Percentiles rank a stretch among this genome's conserved stretches.
These are phyloP conservation scores for Stereocaulon alpinum DNA, from an alignment of 495 filamentous ascomycete genomes.

Conservation along the genomic window DNA sequence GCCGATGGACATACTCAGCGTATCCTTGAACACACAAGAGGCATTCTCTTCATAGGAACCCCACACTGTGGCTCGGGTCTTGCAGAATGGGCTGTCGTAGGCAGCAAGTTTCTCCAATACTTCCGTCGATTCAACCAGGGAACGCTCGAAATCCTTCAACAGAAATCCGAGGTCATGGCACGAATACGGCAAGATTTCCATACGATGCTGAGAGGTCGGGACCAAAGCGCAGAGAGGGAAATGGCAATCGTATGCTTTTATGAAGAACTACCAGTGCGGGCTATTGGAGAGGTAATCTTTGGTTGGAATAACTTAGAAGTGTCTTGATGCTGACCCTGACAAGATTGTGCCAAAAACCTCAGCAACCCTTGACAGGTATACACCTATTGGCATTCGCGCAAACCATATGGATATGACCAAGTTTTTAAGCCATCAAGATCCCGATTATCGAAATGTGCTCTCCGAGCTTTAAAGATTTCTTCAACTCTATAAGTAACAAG, in stretches of 20 bases:
- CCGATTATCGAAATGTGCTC: slow-evolving; percentile 20
- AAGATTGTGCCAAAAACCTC: slow-evolving; percentile 34
- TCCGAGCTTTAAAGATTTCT: slow-evolving; percentile 8
- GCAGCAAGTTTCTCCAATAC: slow-evolving; percentile 2
- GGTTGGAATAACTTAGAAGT: neutral
- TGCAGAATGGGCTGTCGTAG: slow-evolving; percentile 4
- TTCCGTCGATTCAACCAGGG: neutral
- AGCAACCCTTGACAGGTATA: slow-evolving; percentile 31
- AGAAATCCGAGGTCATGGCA: slow-evolving; percentile 12
- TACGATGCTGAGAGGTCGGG: slow-evolving; percentile 10
- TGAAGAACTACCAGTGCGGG: slow-evolving; percentile 20
- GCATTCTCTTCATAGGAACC: slow-evolving; percentile 16
- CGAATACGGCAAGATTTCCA: slow-evolving; percentile 15
- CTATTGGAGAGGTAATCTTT: slow-evolving; percentile 16
- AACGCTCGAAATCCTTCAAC: slow-evolving; percentile 5
- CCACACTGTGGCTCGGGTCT: slow-evolving; percentile 11
- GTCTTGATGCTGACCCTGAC: neutral
- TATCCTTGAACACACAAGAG: slow-evolving; percentile 6
- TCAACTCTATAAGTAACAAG: no score
- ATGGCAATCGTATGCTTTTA: slow-evolving; percentile 14
- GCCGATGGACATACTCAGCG: slow-evolving; percentile 5
- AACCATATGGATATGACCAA: slow-evolving; percentile 38
- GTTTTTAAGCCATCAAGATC: slow-evolving; percentile 25
- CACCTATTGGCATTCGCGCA: slow-evolving; percentile 27
- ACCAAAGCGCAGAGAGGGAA: no score